Base-by-base conservation (phyloP, 495 filamentous ascomycete species). In the Talaromyces ruber region DNA sequence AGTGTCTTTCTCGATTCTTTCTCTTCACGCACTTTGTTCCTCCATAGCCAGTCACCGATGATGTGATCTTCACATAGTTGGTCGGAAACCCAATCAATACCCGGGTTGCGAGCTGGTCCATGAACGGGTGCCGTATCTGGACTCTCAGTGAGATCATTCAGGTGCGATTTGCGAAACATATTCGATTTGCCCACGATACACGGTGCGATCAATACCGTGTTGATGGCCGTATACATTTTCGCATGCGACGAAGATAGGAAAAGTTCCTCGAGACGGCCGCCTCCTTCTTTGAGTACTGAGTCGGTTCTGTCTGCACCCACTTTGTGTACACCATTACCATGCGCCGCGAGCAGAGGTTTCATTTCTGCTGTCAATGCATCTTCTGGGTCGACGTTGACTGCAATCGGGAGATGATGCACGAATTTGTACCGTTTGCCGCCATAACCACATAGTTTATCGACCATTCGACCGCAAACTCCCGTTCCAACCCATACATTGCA, bases 1-100 rank as follows among this genome's bases (percentile, higher is more conserved):
- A 80, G 88, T 7, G 72, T 80, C 52, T 77, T 72, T n/a, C 68
- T 64, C 1, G 62, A 58, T 47, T 78, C 70, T 58, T 72, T 68
- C 45, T 78, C 76, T 64, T 75, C 86, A 71, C 47, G 76, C 64
- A 73, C 71, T 57, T 71, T 75, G 59, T 68, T 79, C 60, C 86
- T 85, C 90, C 91, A 99, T 12, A 98, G 81, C 6, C 96, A 79
- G 66, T 97, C 93, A 26, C 92, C 93, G 58, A 99, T 96, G 16
- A 97, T 77, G 66, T 99, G 95, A 68, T 99, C 94, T 70, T 99
- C 94, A 76, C 94, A 99, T 73, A 99, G 97, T 67, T 97, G 94
- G 43, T 89, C 82, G 16, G 89, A 93, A 76, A 99, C 98, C 75
- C 87, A 93, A 71, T 96, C 91, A 64, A 98, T 86, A 0, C 93